Evolutionary conservation across 495 filamentous ascomycete species (phyloP), one percentile per base, ranked within the genome.

Genomic region (Penicillium canariense): DNA sequence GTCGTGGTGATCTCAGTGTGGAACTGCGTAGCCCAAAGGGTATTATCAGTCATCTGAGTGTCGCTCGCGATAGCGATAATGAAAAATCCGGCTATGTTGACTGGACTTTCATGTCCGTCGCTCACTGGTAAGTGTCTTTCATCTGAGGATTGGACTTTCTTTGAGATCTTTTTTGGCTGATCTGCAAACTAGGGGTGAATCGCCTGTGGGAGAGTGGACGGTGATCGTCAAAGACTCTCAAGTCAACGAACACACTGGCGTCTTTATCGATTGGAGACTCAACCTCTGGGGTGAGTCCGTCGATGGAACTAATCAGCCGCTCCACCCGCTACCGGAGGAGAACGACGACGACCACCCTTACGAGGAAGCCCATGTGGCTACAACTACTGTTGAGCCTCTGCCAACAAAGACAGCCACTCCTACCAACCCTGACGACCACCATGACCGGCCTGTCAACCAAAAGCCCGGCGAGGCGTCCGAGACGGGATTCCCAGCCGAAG

Each of bases 101-200:
- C 73, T 98, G 94, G 94, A 96, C 94, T 1, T 98, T 98, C 59
- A 97, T 97, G 94, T 90, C 84, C 53, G 95, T 98, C 44, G 91
- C 85, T 62, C 95, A 98, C 68, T 98, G 91, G 90, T 94, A 81
- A 71, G 86, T 70, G 23, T 53, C 17, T 11, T 14, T 9, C 11
- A 52, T 12, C 12, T 50, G 9, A 7, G 14, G 14, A 14, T 28
- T 6, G 15, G 8, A 12, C 1, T 35, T 30, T 7, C 10, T 12
- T 46, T 30, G n/a, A 4, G 18, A 39, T 10, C 28, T 22, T 5
- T 50, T 17, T 23, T 26, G 10, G 36, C 57, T 66, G 50, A 66
- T 42, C 51, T 35, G 40, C 3, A 44, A 47, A 50, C 22, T 52
- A 94, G 90, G 90, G 95, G 93, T 45, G 94, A 97, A 74, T 81